Percentiles rank a stretch among this genome's conserved stretches.
Evolutionary conservation across 2,329 filamentous ascomycete genomes (phyloP).

Genomic region (Stylonectria norvegica): DNA sequence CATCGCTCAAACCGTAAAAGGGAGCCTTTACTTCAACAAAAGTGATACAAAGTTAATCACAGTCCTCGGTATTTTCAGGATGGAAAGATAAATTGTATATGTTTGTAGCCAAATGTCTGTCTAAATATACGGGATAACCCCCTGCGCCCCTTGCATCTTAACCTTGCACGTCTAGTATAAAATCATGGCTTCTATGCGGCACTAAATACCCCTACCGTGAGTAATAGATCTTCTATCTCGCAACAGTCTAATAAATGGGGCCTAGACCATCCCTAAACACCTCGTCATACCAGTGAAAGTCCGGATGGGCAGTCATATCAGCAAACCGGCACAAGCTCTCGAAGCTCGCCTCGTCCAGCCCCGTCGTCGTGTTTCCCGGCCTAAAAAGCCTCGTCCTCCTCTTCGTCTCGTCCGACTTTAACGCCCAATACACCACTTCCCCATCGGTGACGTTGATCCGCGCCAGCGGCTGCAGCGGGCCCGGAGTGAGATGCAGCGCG

Average conservation of each 20-base stretch:
- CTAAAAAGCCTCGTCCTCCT: conserved; percentile 2
- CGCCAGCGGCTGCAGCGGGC: not conserved
- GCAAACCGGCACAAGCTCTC: not conserved
- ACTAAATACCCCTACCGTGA: too few species aligned
- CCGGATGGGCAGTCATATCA: not conserved
- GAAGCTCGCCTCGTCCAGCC: not conserved
- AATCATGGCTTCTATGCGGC: too few species aligned
- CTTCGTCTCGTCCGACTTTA: conserved; percentile 1
- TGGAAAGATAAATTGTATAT: too few species aligned
- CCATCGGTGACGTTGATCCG: not conserved
- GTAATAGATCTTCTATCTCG: too few species aligned
- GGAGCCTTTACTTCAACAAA: too few species aligned
- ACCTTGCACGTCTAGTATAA: too few species aligned
- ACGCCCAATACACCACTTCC: conserved; percentile 1
- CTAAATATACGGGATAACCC: too few species aligned
- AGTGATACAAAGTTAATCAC: too few species aligned
- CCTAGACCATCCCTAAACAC: conserved; percentile 7
- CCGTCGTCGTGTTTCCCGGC: not conserved
- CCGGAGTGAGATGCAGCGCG: conserved; percentile 11
- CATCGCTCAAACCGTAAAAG: too few species aligned
- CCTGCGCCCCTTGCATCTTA: too few species aligned
- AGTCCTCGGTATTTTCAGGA: too few species aligned
- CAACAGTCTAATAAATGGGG: conserved; percentile 5
- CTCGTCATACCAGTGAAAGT: conserved; percentile 5
- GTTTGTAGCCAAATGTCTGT: too few species aligned